Percentiles rank a stretch among this genome's conserved stretches.
These are phyloP conservation scores for Arabidopsis arenosa DNA, from an alignment of 345 rosid species.

Conservation along the genomic window DNA sequence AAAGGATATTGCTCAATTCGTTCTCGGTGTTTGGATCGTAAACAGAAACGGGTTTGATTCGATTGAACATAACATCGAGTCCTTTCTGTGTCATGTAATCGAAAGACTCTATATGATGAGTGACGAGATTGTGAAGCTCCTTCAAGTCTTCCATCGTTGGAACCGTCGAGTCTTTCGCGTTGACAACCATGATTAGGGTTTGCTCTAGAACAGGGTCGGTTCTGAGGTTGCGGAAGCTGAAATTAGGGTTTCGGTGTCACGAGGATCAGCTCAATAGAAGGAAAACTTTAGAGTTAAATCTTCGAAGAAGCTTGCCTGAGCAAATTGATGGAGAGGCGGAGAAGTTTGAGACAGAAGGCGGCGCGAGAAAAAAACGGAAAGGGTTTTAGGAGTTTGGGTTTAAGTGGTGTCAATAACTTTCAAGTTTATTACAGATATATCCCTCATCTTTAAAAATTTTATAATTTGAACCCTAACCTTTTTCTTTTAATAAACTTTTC, in stretches of 20 bases:
- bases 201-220: neutral
- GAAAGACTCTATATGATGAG: slow-evolving; percentile 83
- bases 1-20: slow-evolving; percentile 77
- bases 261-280: too few species aligned
- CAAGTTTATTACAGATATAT: too few species aligned
- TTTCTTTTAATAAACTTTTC: too few species aligned
- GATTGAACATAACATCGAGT: slow-evolving; percentile 68
- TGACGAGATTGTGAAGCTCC: slow-evolving; percentile 68
- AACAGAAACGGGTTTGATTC: slow-evolving; percentile 63
- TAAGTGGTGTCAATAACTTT: too few species aligned
- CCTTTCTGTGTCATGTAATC: slow-evolving; percentile 83
- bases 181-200: slow-evolving; percentile 28
- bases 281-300: too few species aligned
- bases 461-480: too few species aligned
- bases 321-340: too few species aligned
- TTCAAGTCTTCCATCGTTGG: slow-evolving; percentile 48
- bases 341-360: too few species aligned
- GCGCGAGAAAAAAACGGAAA: too few species aligned
- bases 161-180: slow-evolving; percentile 24
- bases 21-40: slow-evolving; percentile 51
- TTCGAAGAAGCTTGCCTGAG: too few species aligned
- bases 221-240: neutral
- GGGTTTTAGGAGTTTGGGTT: too few species aligned
- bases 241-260: neutral
- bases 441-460: too few species aligned